These are phyloP conservation scores for Lichtheimia hyalospora DNA, from an alignment of 371 early-diverging fungal species.

Conservation along the genomic window DNA sequence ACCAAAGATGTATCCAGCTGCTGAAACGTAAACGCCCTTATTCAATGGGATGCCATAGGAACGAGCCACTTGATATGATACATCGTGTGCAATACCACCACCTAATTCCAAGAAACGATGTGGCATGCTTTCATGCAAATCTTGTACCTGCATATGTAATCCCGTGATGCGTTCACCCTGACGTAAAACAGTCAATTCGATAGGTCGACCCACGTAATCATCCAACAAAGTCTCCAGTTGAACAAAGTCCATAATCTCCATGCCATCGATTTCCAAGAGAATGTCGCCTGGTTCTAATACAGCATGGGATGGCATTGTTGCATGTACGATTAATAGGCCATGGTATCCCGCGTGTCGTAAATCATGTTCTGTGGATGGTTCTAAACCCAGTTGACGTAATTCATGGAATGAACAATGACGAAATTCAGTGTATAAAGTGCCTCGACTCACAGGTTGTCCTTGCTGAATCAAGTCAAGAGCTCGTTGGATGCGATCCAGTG, in stretches of 20 bases:
- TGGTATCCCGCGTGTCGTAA: conserved; percentile 36
- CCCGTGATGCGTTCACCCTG: conserved; percentile 53
- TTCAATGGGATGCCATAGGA: conserved; percentile 65
- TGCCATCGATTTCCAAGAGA: conserved; percentile 58
- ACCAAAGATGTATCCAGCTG: conserved; percentile 68
- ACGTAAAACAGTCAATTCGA: conserved; percentile 70
- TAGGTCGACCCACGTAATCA: conserved; percentile 55
- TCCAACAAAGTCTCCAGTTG: conserved; percentile 70
- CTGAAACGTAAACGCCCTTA: conserved; percentile 81
- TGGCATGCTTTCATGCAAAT: conserved; percentile 78
- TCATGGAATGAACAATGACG: conserved; percentile 65
- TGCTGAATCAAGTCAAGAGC: conserved; percentile 62
- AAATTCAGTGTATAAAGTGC: conserved; percentile 76
- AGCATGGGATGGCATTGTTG: conserved; percentile 53
- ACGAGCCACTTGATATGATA: conserved; percentile 86
- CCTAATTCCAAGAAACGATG: conserved; percentile 79
- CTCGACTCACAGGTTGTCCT: conserved; percentile 64
- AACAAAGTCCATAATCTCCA: conserved; percentile 64
- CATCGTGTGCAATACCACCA: conserved; percentile 79
- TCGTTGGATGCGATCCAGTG: conserved; percentile 67
- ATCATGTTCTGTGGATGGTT: conserved; percentile 53
- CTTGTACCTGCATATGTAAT: conserved; percentile 64
- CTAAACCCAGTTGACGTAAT: conserved; percentile 58
- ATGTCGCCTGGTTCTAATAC: conserved; percentile 78
- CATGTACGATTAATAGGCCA: conserved; percentile 1